A percentile compares a stretch with the other conserved stretches of the same genome.
Conservation (phyloP, 257 asterid genomes). For the Perilla frutescens region DNA sequence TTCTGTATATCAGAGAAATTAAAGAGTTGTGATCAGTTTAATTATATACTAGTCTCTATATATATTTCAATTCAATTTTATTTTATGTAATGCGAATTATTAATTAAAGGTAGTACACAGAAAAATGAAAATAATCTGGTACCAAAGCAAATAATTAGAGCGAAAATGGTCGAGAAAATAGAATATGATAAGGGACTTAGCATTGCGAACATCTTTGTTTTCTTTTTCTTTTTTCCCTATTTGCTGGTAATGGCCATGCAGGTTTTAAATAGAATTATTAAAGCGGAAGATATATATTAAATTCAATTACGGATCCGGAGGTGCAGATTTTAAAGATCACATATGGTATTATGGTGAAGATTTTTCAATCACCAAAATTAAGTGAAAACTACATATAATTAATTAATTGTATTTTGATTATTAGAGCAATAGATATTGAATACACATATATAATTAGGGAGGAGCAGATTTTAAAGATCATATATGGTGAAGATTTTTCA, state of each 20-base stretch:
- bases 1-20: conserved; percentile 32
- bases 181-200: conserved; percentile 1
- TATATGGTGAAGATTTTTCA: too few relatives aligned
- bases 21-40: background rate
- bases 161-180: conserved; percentile 17
- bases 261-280: conserved; percentile 26
- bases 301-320: background rate
- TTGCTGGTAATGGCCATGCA: background rate
- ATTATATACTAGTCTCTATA: too few relatives aligned
- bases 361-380: background rate
- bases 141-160: conserved; percentile 37
- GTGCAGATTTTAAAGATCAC: background rate
- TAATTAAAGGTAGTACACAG: background rate
- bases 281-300: background rate
- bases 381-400: too few relatives aligned
- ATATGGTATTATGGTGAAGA: background rate
- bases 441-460: too few relatives aligned
- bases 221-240: background rate
- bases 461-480: too few relatives aligned
- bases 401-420: too few relatives aligned
- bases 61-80: background rate
- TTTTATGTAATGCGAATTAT: background rate
- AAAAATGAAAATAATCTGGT: background rate
- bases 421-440: background rate
- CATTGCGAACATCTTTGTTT: conserved; percentile 14